Conservation (phyloP, 371 early-diverging fungal species). For the Actinomucor elegans region DNA sequence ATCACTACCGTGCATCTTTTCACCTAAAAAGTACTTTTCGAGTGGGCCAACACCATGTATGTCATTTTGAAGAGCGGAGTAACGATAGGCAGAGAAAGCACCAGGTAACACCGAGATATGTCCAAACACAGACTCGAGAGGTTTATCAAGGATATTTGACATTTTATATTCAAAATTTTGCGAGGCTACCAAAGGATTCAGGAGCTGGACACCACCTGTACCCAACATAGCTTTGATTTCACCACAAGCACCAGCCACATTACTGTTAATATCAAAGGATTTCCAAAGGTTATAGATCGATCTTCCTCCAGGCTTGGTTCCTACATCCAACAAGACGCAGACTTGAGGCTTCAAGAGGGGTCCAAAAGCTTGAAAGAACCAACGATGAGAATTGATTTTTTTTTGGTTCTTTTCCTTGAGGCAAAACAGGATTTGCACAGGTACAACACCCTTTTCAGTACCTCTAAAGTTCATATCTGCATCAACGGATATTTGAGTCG, state of each 20-base stretch:
- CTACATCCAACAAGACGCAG: slow-evolving; percentile 81
- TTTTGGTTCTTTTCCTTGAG: slow-evolving; percentile 74
- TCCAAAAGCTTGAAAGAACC: slow-evolving; percentile 90
- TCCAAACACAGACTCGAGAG: slow-evolving; percentile 83
- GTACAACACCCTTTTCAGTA: slow-evolving; percentile 68
- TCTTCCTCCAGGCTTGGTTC: slow-evolving; percentile 71
- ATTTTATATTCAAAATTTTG: slow-evolving; percentile 91
- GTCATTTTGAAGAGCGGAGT: slow-evolving; percentile 69
- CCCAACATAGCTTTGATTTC: slow-evolving; percentile 84
- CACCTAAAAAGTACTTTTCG: slow-evolving; percentile 78
- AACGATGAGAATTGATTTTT: slow-evolving; percentile 87
- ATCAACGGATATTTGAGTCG: slow-evolving; percentile 74
- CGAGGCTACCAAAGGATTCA: slow-evolving; percentile 88
- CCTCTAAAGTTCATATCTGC: slow-evolving; percentile 61
- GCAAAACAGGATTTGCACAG: slow-evolving; percentile 79
- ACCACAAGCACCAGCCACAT: slow-evolving; percentile 84
- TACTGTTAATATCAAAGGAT: slow-evolving; percentile 73
- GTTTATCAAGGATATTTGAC: slow-evolving; percentile 87
- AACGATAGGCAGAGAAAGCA: slow-evolving; percentile 87
- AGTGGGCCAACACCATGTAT: slow-evolving; percentile 63
- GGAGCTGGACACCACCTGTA: slow-evolving; percentile 62
- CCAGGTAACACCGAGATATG: slow-evolving; percentile 84
- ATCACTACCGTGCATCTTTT: slow-evolving; percentile 60
- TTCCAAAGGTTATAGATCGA: slow-evolving; percentile 73
- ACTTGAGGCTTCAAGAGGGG: slow-evolving; percentile 73